Percentiles rank a stretch among this genome's conserved stretches.
phyloP scores from a whole-genome alignment of 306 rosid species.

The Prunus persica region Prunus_persica_NCBIv2 NC_034011.1:3765001-3765500 shows the following conservation, averaged over 20 bases:
- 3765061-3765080: constrained; percentile 54
- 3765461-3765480: background rate
- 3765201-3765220: constrained; percentile 25
- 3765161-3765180: constrained; percentile 55
- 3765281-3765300: constrained; percentile 31
- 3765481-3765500: background rate
- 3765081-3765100: constrained; percentile 51
- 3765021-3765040: constrained; percentile 26
- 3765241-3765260: constrained; percentile 47
- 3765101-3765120: constrained; percentile 50
- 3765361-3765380: too few species aligned
- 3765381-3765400: too few species aligned
- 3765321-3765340: too few species aligned
- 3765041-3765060: constrained; percentile 34
- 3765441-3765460: too few species aligned
- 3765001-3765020: constrained; percentile 33
- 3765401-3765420: too few species aligned
- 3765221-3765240: constrained; percentile 36
- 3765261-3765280: constrained; percentile 56
- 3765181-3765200: constrained; percentile 52
- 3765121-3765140: constrained; percentile 60
- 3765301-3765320: background rate
- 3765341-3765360: too few species aligned
- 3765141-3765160: constrained; percentile 57
- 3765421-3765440: too few species aligned